Evolutionary conservation across 257 asterid species (phyloP), one percentile per base, ranked within the genome.

Genomic region (Orobanche coerulescens): DNA sequence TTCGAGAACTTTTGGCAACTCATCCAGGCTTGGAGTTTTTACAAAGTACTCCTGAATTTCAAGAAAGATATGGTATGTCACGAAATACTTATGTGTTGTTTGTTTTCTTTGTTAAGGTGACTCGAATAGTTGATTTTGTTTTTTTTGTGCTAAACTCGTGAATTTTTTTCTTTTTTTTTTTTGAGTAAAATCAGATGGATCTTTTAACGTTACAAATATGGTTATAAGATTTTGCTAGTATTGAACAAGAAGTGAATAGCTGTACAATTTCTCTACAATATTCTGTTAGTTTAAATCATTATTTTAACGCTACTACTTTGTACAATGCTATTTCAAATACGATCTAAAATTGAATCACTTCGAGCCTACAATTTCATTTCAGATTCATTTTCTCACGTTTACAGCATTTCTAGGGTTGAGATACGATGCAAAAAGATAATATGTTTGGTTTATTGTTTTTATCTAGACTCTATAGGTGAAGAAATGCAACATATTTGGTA

Each of bases 1-100:
- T 93, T 79, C 94, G 85, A 64, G 99, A 93, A 62, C 95, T 93
- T 71, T 75, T 93, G 86, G 78, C 94, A 58, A 82, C 97, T 73
- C 99, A 93, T 83, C 97, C 99, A 6, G 99, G 99, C 64, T 75
- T 93, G 82, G 97, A 89, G 79, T 93, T 93, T 89, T 84, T 93
- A 73, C 97, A 89, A 67, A 83, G 94, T 61, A 93, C 99, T 64
- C 97, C 99, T 73, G 99, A 93, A 79, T 93, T 93, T 76, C 99
- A 93, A 81, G 99, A 89, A 79, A 81, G 99, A 89, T 93, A 93
- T 76, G 97, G 99, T 93, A 89, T 63, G 67, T 44, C 68, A 64
- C 64, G 59, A 40, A 62, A 57, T 71, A 26, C 13, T 31, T 64
- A 48, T 50, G 53, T 61, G 66, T 19, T 31, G 30, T 28, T 58